phyloP scores from a whole-genome alignment of 306 rosid species.

The Glycine tomentella region DNA sequence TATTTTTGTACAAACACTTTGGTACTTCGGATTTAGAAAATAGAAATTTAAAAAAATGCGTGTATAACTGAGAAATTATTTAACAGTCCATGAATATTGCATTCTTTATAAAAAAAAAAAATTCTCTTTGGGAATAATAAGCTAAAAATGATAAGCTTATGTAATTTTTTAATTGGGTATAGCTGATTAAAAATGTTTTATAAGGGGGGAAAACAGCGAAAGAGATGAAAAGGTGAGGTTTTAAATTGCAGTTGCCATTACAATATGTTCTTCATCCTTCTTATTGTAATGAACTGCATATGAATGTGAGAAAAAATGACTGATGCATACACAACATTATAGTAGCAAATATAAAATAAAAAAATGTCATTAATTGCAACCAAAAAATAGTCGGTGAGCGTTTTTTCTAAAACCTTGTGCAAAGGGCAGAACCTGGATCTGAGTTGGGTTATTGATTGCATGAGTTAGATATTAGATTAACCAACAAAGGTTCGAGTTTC shows the following conservation, averaged over 20 bases:
- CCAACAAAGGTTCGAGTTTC: neutral
- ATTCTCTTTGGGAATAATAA: neutral
- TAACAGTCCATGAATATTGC: neutral
- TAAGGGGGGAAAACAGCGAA: too few species aligned
- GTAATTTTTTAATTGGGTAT: neutral
- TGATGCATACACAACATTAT: neutral
- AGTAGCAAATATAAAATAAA: neutral
- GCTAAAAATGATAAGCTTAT: neutral
- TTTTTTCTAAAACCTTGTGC: neutral
- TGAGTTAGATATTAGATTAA: slow-evolving; percentile 8
- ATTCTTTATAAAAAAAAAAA: too few species aligned
- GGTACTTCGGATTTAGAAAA: too few species aligned
- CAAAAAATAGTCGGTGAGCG: neutral
- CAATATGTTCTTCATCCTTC: too few species aligned
- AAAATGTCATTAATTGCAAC: neutral
- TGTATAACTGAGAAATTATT: neutral
- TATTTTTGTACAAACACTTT: neutral
- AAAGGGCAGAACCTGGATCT: slow-evolving; percentile 23
- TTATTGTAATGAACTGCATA: too few species aligned
- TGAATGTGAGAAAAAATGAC: neutral
- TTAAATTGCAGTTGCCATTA: too few species aligned
- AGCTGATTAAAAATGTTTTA: neutral
- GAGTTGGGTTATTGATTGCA: neutral
- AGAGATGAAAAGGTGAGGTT: too few species aligned
- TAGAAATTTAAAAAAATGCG: neutral